Base-by-base conservation (phyloP, 257 asterid genomes). In the Cinchona pubescens region DNA sequence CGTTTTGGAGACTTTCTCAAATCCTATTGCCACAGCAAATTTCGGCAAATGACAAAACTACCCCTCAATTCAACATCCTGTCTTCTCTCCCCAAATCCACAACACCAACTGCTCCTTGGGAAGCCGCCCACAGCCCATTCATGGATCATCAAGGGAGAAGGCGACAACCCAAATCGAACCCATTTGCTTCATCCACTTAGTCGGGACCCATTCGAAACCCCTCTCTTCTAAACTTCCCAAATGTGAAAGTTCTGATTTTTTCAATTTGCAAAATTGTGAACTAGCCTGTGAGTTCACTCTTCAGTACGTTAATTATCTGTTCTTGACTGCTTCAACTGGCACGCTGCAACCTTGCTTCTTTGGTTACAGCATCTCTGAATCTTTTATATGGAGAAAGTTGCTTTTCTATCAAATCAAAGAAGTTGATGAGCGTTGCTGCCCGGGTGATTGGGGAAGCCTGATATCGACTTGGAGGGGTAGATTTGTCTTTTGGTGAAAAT, bases 321-420 rank as follows among this genome's bases (percentile, higher is more conserved):
- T n/a, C n/a, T n/a, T n/a, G n/a, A 96, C 97, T 51, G 90, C 29
- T 80, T 91, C 96, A 49, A 85, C 90, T 71, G 88, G 88, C 5
- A 96, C 87, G 53, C 1, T 93, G 96, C 46, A 87, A 88, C 82
- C 86, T 90, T n/a, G n/a, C n/a, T n/a, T n/a, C n/a, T n/a, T n/a
- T n/a, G n/a, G n/a, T n/a, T n/a, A n/a, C n/a, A n/a, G n/a, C n/a
- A n/a, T n/a, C n/a, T n/a, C n/a, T n/a, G n/a, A n/a, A n/a, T n/a
- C n/a, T n/a, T n/a, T 0, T 94, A 94, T 85, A 87, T 84, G 97
- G 97, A 90, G 66, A 94, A 89, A 34, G 95, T 92, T 46, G 98
- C 96, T 43, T 84, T 89, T n/a, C 74, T 67, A 60, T 10, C 78
- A 79, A 82, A 76, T 4, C 64, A 51, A 53, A 38, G 42, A 8